Evolutionary conservation across 2,329 filamentous ascomycete species (phyloP).

Genomic region (Fonsecaea pedrosoi): DNA sequence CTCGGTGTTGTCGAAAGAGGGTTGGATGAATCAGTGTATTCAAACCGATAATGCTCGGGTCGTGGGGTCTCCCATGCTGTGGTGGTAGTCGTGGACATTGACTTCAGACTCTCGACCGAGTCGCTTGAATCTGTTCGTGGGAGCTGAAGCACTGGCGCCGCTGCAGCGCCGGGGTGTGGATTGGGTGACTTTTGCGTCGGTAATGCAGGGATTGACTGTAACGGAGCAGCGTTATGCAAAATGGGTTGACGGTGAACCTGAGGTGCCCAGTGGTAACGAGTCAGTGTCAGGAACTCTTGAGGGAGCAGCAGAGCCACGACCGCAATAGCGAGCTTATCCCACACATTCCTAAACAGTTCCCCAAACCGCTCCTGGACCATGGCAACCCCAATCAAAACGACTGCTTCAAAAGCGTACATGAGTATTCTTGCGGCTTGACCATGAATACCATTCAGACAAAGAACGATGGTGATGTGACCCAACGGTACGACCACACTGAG

Average conservation of each 20-base stretch:
- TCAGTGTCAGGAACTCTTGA: constrained; percentile 33
- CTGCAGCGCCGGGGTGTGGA: not conserved
- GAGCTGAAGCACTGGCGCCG: not conserved
- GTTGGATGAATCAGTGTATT: not conserved
- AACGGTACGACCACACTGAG: constrained; percentile 30
- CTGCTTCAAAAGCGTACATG: constrained; percentile 25
- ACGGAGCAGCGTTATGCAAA: not conserved
- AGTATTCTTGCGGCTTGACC: constrained; percentile 21
- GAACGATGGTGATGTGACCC: constrained; percentile 23
- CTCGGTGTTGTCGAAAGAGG: not conserved
- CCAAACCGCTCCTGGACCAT: constrained; percentile 25
- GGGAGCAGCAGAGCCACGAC: constrained; percentile 33
- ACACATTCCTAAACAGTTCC: constrained; percentile 30
- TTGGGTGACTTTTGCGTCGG: not conserved
- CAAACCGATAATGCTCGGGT: constrained; percentile 20
- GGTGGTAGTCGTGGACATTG: constrained; percentile 25
- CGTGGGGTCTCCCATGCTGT: constrained; percentile 32
- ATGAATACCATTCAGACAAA: constrained; percentile 3
- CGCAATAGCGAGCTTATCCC: constrained; percentile 37
- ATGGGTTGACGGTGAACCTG: not conserved
- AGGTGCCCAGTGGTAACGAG: constrained; percentile 9
- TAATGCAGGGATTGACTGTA: not conserved
- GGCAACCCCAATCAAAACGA: constrained; percentile 24
- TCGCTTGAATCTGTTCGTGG: constrained; percentile 8
- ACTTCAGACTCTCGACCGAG: not conserved